phyloP scores from a whole-genome alignment of 768 basidiomycete genomes.

The Trichaptum fuscoviolaceum region DNA sequence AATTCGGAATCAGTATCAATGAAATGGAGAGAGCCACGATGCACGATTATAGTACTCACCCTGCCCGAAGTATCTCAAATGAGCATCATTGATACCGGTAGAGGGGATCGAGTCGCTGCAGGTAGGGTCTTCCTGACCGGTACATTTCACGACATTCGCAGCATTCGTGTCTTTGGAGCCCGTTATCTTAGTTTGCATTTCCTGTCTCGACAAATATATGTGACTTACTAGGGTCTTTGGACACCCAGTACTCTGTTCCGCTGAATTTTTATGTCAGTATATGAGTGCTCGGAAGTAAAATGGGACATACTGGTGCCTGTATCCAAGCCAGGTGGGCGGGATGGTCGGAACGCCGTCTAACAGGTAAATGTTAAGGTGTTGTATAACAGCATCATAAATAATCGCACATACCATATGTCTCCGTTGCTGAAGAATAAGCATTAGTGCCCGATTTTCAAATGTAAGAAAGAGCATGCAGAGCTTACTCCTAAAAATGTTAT shows the following conservation, averaged over 20 bases:
- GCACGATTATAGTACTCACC: slow-evolving; percentile 20
- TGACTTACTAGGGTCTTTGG: slow-evolving; percentile 32
- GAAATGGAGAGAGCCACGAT: neutral
- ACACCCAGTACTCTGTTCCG: slow-evolving; percentile 45
- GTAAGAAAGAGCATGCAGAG: neutral
- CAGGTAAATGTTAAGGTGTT: neutral
- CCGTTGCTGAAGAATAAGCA: neutral
- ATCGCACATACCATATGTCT: neutral
- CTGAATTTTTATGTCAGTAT: slow-evolving; percentile 22
- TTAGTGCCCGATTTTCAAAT: neutral
- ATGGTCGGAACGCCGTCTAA: slow-evolving; percentile 50
- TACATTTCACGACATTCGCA: slow-evolving; percentile 36
- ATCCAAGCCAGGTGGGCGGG: slow-evolving; percentile 38
- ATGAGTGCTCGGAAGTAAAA: neutral
- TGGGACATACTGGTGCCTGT: slow-evolving; percentile 37
- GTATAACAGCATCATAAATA: neutral
- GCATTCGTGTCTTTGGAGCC: slow-evolving; percentile 20
- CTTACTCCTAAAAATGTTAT: slow-evolving; percentile 39
- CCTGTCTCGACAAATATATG: neutral
- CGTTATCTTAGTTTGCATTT: neutral
- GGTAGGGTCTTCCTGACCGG: slow-evolving; percentile 39
- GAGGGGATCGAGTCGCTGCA: slow-evolving; percentile 40
- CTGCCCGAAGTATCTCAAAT: slow-evolving; percentile 41
- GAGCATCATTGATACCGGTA: slow-evolving; percentile 41
- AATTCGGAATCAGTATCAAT: neutral